A percentile compares a stretch with the other conserved stretches of the same genome.
These are phyloP conservation scores for Exophiala sp. DNA, from an alignment of 2,329 filamentous ascomycete genomes.

Conservation along the genomic window DNA sequence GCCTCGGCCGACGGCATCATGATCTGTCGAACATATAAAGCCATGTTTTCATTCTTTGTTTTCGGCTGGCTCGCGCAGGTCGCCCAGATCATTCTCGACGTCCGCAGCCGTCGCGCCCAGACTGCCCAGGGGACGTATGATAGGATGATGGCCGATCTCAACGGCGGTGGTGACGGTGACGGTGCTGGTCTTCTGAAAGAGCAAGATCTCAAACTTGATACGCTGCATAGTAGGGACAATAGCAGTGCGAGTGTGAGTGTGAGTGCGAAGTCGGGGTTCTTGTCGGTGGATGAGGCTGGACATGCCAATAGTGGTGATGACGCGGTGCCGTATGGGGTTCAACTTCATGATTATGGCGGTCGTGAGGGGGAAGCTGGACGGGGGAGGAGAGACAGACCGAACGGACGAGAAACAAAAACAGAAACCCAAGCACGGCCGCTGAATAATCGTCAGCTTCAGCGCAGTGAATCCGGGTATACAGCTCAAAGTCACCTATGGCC, in stretches of 20 bases:
- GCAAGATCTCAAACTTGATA: conserved; percentile 37
- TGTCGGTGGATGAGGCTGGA: neutral
- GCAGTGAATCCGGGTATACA: too few relatives aligned
- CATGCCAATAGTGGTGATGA: neutral
- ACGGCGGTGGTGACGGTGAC: too few relatives aligned
- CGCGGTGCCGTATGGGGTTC: neutral
- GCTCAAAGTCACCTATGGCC: too few relatives aligned
- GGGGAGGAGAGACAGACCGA: neutral
- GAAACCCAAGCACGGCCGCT: too few relatives aligned
- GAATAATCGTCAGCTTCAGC: too few relatives aligned
- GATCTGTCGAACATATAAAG: conserved; percentile 55
- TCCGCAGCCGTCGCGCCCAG: conserved; percentile 43
- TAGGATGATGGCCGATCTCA: conserved; percentile 40
- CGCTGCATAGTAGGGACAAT: neutral
- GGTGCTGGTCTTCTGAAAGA: too few relatives aligned
- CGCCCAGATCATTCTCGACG: conserved; percentile 46
- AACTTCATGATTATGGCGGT: neutral
- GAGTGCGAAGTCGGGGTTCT: neutral
- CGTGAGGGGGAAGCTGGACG: neutral
- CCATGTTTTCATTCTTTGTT: conserved; percentile 52
- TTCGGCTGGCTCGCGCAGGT: conserved; percentile 45
- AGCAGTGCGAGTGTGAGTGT: neutral
- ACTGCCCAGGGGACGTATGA: conserved; percentile 46
- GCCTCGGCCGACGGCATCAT: conserved; percentile 49
- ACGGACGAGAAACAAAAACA: neutral